A percentile compares a stretch with the other conserved stretches of the same genome.
Conservation (phyloP, 306 rosid species). For the Psophocarpus tetragonolobus region DNA sequence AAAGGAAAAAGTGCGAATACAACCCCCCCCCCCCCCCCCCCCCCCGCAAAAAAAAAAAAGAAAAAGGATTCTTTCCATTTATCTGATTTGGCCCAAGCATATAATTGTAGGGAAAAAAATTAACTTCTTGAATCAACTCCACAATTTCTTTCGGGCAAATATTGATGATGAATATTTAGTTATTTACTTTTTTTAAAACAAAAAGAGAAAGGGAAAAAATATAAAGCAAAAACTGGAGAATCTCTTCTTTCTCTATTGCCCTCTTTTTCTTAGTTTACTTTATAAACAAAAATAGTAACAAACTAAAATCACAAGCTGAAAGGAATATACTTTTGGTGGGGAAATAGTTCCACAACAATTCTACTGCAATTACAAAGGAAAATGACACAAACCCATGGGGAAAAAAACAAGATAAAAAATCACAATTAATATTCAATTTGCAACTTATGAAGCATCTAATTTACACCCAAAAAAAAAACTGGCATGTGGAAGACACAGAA, state of each 20-base stretch:
- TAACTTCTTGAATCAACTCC: background rate
- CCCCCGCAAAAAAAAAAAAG: background rate
- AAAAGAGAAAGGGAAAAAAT: background rate
- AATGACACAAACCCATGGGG: constrained; percentile 30
- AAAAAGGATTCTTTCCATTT: background rate
- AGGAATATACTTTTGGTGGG: constrained; percentile 26
- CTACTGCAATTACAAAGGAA: background rate
- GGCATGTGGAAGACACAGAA: background rate
- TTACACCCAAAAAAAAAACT: background rate
- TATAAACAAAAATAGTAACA: background rate
- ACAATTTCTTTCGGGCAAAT: background rate
- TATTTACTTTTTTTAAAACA: background rate
- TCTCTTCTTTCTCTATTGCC: background rate
- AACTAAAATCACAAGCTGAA: background rate
- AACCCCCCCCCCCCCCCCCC: no score
- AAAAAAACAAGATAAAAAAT: background rate
- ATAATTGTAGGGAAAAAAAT: background rate
- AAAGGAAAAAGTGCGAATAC: background rate
- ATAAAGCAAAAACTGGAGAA: constrained; percentile 32
- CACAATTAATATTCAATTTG: constrained; percentile 5
- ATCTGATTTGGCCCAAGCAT: background rate
- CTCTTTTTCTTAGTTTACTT: background rate
- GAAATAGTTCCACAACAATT: constrained; percentile 30
- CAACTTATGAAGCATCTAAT: constrained; percentile 24
- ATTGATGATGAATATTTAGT: constrained; percentile 13